A percentile compares a stretch with the other conserved stretches of the same genome.
Evolutionary conservation across 2,329 filamentous ascomycete genomes (phyloP).

Genomic region (Aspergillus novoparasiticus): DNA sequence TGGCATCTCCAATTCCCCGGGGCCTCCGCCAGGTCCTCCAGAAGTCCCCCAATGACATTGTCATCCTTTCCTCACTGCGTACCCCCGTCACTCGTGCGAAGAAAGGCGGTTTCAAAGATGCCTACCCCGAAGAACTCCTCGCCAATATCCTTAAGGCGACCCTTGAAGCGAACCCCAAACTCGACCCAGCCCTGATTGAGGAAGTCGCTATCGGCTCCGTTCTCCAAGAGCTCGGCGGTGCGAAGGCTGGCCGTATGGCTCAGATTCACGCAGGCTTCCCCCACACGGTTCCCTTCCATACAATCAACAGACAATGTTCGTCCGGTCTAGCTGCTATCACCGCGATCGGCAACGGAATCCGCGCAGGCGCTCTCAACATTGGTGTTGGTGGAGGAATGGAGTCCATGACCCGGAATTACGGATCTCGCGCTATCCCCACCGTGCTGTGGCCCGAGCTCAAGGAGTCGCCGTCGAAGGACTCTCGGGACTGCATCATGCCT

Average conservation of each 20-base stretch:
- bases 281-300: slow-evolving; percentile 74
- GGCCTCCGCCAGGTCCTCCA: slow-evolving; percentile 75
- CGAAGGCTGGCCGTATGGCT: slow-evolving; percentile 89
- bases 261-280: slow-evolving; percentile 81
- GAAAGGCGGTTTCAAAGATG: slow-evolving; percentile 81
- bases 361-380: slow-evolving; percentile 69
- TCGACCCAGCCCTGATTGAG: slow-evolving; percentile 70
- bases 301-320: slow-evolving; percentile 84
- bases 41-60: slow-evolving; percentile 78
- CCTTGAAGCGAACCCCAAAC: slow-evolving; percentile 69
- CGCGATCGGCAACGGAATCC: slow-evolving; percentile 72
- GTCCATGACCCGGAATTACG: slow-evolving; percentile 94
- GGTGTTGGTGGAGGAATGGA: slow-evolving; percentile 92
- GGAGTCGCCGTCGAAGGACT: slow-evolving; percentile 66
- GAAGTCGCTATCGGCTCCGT: slow-evolving; percentile 89
- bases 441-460: slow-evolving; percentile 75
- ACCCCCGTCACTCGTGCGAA: slow-evolving; percentile 83
- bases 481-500: slow-evolving; percentile 85
- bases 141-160: slow-evolving; percentile 65
- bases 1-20: slow-evolving; percentile 56
- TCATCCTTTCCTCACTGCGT: slow-evolving; percentile 87
- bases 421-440: slow-evolving; percentile 77
- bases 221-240: slow-evolving; percentile 85
- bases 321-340: slow-evolving; percentile 78
- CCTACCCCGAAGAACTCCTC: slow-evolving; percentile 88